These are phyloP conservation scores for Cadophora gregata DNA, from an alignment of 2,329 filamentous ascomycete species.

Conservation along the genomic window DNA sequence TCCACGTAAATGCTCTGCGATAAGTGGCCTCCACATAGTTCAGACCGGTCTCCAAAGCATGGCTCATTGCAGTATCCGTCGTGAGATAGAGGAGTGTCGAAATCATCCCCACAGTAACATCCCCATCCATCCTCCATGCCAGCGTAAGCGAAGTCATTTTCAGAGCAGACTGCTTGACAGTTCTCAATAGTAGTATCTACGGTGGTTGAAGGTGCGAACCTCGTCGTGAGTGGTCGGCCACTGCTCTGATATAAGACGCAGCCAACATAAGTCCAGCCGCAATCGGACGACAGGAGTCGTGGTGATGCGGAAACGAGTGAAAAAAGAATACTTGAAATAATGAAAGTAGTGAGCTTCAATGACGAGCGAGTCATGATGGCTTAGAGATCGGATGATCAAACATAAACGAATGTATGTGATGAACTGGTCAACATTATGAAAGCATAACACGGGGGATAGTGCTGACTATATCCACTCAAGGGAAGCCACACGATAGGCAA, in stretches of 20 bases:
- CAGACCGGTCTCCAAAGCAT: conserved; percentile 35
- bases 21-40: conserved; percentile 41
- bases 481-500: background rate
- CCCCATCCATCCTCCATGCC: conserved; percentile 44
- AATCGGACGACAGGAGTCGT: background rate
- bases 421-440: conserved; percentile 5
- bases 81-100: conserved; percentile 31
- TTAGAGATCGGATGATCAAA: conserved; percentile 9
- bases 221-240: background rate
- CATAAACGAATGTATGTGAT: conserved; percentile 15
- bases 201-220: background rate
- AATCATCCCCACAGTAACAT: conserved; percentile 38
- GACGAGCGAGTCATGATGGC: conserved; percentile 19
- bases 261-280: conserved; percentile 19
- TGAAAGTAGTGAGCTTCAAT: conserved; percentile 16
- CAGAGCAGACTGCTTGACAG: conserved; percentile 39
- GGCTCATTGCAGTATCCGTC: conserved; percentile 38
- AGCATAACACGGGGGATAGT: conserved; percentile 6
- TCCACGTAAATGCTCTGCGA: conserved; percentile 13
- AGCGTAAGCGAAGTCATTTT: conserved; percentile 33
- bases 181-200: conserved; percentile 36
- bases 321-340: conserved; percentile 8
- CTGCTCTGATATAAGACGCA: conserved; percentile 6
- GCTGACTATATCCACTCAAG: conserved; percentile 9
- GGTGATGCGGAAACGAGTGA: conserved; percentile 3